Evolutionary conservation across 225 moss, liverwort and hornwort genomes (phyloP).

Genomic region (Takakia lepidozioides): DNA sequence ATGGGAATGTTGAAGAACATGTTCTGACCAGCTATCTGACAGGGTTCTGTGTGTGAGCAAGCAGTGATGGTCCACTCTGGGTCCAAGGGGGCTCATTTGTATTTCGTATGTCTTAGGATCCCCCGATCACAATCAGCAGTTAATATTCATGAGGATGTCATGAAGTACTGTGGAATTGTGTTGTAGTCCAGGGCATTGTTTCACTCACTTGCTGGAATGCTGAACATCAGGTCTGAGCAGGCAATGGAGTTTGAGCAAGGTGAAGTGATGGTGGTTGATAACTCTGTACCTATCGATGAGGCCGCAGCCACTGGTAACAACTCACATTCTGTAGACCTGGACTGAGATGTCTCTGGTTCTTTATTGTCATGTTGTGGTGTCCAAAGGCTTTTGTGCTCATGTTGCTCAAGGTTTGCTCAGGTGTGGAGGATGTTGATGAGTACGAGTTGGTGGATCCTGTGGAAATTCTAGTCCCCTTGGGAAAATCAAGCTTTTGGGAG

Average conservation of each 20-base stretch:
- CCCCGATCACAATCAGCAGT: too few relatives aligned
- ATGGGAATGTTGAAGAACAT: too few relatives aligned
- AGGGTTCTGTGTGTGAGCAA: too few relatives aligned
- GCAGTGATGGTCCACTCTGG: too few relatives aligned
- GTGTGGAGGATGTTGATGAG: conserved; percentile 65
- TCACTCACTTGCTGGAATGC: not conserved
- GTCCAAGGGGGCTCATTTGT: too few relatives aligned
- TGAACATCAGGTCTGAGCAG: conserved; percentile 70
- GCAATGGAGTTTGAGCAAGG: conserved; percentile 46
- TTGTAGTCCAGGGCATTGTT: too few relatives aligned
- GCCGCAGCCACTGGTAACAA: conserved; percentile 35
- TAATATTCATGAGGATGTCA: too few relatives aligned
- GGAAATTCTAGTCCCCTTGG: conserved; percentile 81
- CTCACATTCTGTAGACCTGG: not conserved
- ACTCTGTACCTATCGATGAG: conserved; percentile 28
- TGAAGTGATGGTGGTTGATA: conserved; percentile 20
- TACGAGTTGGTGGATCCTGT: conserved; percentile 93
- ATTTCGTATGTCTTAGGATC: too few relatives aligned
- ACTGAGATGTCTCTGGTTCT: not conserved
- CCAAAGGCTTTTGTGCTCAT: too few relatives aligned
- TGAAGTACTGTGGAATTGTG: too few relatives aligned
- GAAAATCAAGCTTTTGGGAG: conserved; percentile 89
- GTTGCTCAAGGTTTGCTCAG: conserved; percentile 9
- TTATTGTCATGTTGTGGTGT: not conserved
- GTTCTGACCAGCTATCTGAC: too few relatives aligned